Conservation (phyloP, 2,329 filamentous ascomycete species). For the Claviceps purpurea region DNA sequence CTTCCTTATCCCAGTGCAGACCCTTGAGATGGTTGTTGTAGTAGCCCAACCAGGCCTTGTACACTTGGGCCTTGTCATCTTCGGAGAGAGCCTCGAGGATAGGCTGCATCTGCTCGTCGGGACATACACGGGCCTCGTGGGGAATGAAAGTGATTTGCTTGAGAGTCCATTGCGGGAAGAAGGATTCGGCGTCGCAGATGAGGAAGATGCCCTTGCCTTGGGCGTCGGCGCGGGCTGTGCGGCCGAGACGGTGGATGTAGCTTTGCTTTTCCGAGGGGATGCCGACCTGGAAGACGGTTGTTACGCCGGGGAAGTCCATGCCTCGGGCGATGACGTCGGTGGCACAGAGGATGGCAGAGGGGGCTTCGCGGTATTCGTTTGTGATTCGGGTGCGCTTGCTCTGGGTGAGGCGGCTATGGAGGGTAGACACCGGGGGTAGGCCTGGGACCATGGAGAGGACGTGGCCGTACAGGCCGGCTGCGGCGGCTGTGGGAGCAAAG, state of each 20-base stretch:
- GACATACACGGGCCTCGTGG: constrained; percentile 31
- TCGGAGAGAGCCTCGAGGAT: constrained; percentile 31
- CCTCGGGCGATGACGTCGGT: constrained; percentile 60
- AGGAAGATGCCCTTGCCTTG: constrained; percentile 50
- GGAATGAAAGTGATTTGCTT: constrained; percentile 40
- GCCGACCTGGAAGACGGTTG: constrained; percentile 51
- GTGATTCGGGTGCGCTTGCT: constrained; percentile 41
- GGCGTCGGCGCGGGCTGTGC: constrained; percentile 52
- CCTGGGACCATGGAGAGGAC: constrained; percentile 27
- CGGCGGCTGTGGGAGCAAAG: constrained; percentile 53
- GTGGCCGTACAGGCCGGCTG: constrained; percentile 36
- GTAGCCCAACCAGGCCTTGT: constrained; percentile 45
- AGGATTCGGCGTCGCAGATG: constrained; percentile 35
- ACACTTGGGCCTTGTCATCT: constrained; percentile 31
- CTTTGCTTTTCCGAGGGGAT: constrained; percentile 45
- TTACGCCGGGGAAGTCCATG: constrained; percentile 61
- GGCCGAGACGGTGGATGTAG: constrained; percentile 55
- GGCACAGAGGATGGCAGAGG: constrained; percentile 44
- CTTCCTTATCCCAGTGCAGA: constrained; percentile 26
- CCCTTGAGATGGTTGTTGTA: constrained; percentile 37
- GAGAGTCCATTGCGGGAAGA: constrained; percentile 35
- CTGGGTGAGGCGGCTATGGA: constrained; percentile 40
- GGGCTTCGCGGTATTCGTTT: constrained; percentile 44
- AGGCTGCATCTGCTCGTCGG: constrained; percentile 21
- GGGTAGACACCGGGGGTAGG: constrained; percentile 28